Base-by-base conservation (phyloP, 441 rosid genomes). In the Erysimum cheiri region DNA sequence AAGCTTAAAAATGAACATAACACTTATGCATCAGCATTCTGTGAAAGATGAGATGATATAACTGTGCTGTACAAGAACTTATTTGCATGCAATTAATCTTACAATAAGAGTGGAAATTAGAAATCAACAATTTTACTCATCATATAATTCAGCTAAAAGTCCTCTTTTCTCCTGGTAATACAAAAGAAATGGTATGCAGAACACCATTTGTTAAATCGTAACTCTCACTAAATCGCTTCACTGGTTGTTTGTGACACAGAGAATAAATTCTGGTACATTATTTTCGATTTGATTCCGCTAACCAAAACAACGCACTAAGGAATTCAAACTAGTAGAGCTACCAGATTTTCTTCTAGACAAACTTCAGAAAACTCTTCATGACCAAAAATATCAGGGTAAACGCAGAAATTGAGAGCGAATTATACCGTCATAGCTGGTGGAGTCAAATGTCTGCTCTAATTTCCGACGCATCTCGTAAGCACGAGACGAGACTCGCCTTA, bases 391-490 rank as follows among this genome's bases (percentile, higher is more conserved):
- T 29, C 22, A 0, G 9, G 55, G 17, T 22, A 67, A 55, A 43
- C 36, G 26, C 64, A 68, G n/a, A n/a, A 43, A 43, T 43, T 7
- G 9, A 43, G 49, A 44, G 24, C 24, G 24, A 33, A 7, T 24
- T 29, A 50, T 67, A 94, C 99, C 97, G 32, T 95, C 99, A 60
- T 92, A 92, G 86, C 97, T 95, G 82, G 90, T 86, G 79, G 81
- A 81, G 67, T 95, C 98, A 62, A 95, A 86, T 19, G 85, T 78
- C 78, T 92, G 96, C n/a, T 95, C 91, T 33, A 95, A 77, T 78
- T 90, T 85, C 71, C 98, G 83, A 48, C 99, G 94, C 92, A 95
- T 95, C 70, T 85, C 97, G 57, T 95, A 95, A 64, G 99, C 99
- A 73, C 99, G 97, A 29, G 99, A 95, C 2, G 99, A 92, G 2